Evolutionary conservation across 768 basidiomycete species (phyloP), one percentile per base, ranked within the genome.

Genomic region (Neoboletus magnificus): DNA sequence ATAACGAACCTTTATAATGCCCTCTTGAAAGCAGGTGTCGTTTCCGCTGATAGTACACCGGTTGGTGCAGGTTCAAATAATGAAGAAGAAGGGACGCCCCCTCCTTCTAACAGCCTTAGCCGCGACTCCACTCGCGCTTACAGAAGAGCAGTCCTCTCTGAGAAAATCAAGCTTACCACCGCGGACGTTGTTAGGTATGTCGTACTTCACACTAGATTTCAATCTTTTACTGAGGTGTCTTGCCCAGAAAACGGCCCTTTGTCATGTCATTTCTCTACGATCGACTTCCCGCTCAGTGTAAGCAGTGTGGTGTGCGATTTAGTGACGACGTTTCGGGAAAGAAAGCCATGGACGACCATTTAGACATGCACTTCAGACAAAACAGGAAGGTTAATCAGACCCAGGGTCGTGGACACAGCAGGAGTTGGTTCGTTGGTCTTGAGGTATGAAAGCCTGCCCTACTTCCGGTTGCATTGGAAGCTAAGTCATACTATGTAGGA

Each of bases 311-410:
- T 18, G 74, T 91, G 51, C 87, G 96, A 42, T 96, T 95, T 71
- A 76, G 87, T 46, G 90, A 91, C 62, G 84, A 82, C 30, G 67
- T 74, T 27, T 64, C 76, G 50, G 93, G 91, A 57, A 91, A 87
- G 74, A 87, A 84, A 68, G 78, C 75, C 37, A 80, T 94, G 78
- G 83, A 95, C 63, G 83, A 86, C 55, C 97, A 99, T 68, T 79
- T 98, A 64, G 96, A 99, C 70, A 89, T 91, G 88, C 96, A 99
- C 71, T 98, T 97, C 75, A 81, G 86, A 68, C 89, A 96, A 69
- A 98, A 98, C 66, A 82, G 88, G 56, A 90, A 89, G 70, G 85
- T 86, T 27, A 85, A 78, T 64, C 87, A 89, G 69, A 86, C 84
- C 40, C 73, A 82, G 18, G 93, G 91, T 0, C 81, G 96, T 56